These are phyloP conservation scores for Thymus quinquecostatus DNA, from an alignment of 257 asterid genomes.

Conservation along the genomic window DNA sequence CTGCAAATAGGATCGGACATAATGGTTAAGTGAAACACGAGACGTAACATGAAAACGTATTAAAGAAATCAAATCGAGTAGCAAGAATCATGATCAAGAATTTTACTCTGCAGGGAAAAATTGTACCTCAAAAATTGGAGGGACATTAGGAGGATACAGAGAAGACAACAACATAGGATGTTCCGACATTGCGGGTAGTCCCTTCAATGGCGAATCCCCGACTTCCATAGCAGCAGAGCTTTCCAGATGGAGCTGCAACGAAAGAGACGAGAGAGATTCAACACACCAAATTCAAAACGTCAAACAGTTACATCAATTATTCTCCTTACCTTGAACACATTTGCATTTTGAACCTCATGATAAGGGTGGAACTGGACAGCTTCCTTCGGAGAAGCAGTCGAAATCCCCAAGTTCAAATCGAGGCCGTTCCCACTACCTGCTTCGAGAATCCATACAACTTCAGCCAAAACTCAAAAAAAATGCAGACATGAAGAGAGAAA, in stretches of 20 bases:
- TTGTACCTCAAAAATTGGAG: slow-evolving; percentile 26
- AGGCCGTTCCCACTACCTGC: slow-evolving; percentile 57
- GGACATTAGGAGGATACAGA: slow-evolving; percentile 20
- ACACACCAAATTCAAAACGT: not conserved
- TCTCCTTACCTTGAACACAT: slow-evolving; percentile 40
- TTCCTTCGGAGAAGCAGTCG: slow-evolving; percentile 50
- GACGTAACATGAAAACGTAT: not conserved
- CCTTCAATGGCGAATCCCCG: slow-evolving; percentile 19
- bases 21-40: not conserved
- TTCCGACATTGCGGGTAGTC: slow-evolving; percentile 22
- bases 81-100: not conserved
- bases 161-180: slow-evolving; percentile 18
- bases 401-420: slow-evolving; percentile 74
- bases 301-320: not conserved
- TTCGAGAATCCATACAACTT: not conserved
- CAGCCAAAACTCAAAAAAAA: not conserved
- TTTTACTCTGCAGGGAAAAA: not conserved
- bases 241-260: slow-evolving; percentile 33
- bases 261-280: not conserved
- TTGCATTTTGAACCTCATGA: slow-evolving; percentile 45
- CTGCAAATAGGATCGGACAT: slow-evolving; percentile 29
- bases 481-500: not conserved
- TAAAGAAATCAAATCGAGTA: not conserved
- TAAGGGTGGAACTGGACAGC: slow-evolving; percentile 49
- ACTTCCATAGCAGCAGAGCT: slow-evolving; percentile 19